Base-by-base conservation (phyloP, 1,139 yeast species). In the Meyerozyma smithsonii region DNA sequence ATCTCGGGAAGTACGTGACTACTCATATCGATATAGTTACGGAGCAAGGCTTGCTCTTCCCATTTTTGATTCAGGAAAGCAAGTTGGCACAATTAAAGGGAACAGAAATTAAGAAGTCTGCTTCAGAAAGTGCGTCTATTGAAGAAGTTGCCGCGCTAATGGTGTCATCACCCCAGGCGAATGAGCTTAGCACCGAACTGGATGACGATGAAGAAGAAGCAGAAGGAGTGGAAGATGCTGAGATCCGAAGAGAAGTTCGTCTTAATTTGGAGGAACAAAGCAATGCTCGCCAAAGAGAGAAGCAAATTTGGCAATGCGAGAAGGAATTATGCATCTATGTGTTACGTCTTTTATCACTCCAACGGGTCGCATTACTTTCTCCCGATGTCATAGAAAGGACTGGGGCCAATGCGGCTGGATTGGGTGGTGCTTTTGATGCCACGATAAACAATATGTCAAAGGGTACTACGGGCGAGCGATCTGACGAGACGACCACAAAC, bases 1-100 rank as follows among this genome's bases (percentile, higher is more conserved):
- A 46, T 2, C 54, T 52, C 24, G 54, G 52, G 14, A 42, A 39
- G 30, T 53, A 41, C 44, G 51, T 44, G 15, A 35, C 36, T 15
- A 10, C 20, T 8, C 10, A 16, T 17, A 11, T 30, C 21, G 34
- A 30, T 16, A 18, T n/a, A n/a, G 10, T 11, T 17, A 17, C 21
- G 5, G 34, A 30, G 15, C 12, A 30, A 8, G 12, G 21, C 2
- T n/a, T 30, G 12, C 12, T 30, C n/a, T 30, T 30, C 23, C 34
- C 34, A 5, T 30, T 30, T 18, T 30, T 30, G 21, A 18, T 30
- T 18, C 20, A 30, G 7, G 34, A 30, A n/a, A 30, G 21, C 34
- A 30, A 30, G 12, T 14, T 30, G 12, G 34, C 34, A 3, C 21
- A 16, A 2, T 30, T 30, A 14, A 30, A 30, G 21, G 34, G 21